A percentile compares a stretch with the other conserved stretches of the same genome.
Conservation (phyloP, 129 eudicot species). For the Kitagawia praeruptora region DNA sequence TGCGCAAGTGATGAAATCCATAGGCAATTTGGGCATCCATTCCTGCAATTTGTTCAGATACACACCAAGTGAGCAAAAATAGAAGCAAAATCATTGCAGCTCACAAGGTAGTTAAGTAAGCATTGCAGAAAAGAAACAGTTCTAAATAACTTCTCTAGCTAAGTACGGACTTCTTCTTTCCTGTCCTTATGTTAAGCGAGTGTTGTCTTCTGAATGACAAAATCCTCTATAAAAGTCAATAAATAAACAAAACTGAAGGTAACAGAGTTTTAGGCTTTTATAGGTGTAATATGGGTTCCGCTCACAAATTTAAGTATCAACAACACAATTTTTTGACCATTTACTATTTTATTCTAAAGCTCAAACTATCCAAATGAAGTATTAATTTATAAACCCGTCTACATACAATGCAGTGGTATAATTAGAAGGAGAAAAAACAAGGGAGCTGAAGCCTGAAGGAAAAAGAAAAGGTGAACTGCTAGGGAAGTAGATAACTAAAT, state of each 20-base stretch:
- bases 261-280: background rate
- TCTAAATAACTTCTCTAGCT: background rate
- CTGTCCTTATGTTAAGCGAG: background rate
- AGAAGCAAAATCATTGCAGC: background rate
- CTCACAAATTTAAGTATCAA: background rate
- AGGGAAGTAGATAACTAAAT: background rate
- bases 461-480: background rate
- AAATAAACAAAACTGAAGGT: background rate
- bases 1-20: constrained; percentile 90
- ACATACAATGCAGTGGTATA: background rate
- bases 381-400: background rate
- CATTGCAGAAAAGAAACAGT: background rate
- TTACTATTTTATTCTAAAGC: background rate
- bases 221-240: background rate
- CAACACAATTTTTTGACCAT: background rate
- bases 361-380: background rate
- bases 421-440: background rate
- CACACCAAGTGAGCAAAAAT: background rate
- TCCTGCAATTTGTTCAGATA: constrained; percentile 31
- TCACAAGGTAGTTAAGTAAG: background rate
- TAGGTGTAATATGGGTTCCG: background rate
- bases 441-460: background rate
- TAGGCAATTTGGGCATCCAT: constrained; percentile 99
- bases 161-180: background rate
- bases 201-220: background rate